A percentile compares a stretch with the other conserved stretches of the same genome.
Conservation (phyloP, 495 filamentous ascomycete genomes). For the Hypoxylon cercidicola region DNA sequence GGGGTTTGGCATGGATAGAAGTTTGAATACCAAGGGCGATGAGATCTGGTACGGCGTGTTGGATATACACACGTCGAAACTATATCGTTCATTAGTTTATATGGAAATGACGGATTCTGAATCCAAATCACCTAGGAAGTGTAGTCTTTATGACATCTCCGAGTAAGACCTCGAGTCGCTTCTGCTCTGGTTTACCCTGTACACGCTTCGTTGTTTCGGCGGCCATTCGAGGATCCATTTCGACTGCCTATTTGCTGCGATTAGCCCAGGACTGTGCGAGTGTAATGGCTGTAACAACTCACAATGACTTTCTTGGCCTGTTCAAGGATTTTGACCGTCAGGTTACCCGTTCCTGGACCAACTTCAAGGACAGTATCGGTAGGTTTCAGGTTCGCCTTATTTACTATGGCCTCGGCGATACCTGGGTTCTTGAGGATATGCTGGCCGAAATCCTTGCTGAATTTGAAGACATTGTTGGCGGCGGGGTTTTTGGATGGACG, state of each 20-base stretch:
- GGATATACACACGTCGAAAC: slow-evolving; percentile 67
- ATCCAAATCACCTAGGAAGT: slow-evolving; percentile 17
- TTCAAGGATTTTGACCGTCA: slow-evolving; percentile 89
- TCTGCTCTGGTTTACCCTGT: slow-evolving; percentile 82
- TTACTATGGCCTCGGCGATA: slow-evolving; percentile 80
- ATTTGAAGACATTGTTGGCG: slow-evolving; percentile 83
- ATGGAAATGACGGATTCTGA: too few species aligned
- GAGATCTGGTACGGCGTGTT: slow-evolving; percentile 97
- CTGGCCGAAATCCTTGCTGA: slow-evolving; percentile 71
- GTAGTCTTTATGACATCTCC: slow-evolving; percentile 89
- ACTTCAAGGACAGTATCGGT: slow-evolving; percentile 73
- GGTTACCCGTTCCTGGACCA: slow-evolving; percentile 79
- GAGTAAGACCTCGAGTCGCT: slow-evolving; percentile 82
- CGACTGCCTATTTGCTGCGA: slow-evolving; percentile 59
- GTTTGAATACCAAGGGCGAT: slow-evolving; percentile 90
- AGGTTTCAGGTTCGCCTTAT: slow-evolving; percentile 90
- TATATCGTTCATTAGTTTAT: too few species aligned
- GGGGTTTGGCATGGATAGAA: slow-evolving; percentile 77
- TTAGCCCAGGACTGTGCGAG: slow-evolving; percentile 8
- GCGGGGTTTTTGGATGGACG: slow-evolving; percentile 52
- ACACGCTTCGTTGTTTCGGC: slow-evolving; percentile 96
- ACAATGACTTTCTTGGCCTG: slow-evolving; percentile 88
- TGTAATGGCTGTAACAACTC: not conserved
- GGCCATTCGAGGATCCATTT: slow-evolving; percentile 96
- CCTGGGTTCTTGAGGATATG: slow-evolving; percentile 97